Base-by-base conservation (phyloP, 768 basidiomycete genomes). In the Trametes villosa region DNA sequence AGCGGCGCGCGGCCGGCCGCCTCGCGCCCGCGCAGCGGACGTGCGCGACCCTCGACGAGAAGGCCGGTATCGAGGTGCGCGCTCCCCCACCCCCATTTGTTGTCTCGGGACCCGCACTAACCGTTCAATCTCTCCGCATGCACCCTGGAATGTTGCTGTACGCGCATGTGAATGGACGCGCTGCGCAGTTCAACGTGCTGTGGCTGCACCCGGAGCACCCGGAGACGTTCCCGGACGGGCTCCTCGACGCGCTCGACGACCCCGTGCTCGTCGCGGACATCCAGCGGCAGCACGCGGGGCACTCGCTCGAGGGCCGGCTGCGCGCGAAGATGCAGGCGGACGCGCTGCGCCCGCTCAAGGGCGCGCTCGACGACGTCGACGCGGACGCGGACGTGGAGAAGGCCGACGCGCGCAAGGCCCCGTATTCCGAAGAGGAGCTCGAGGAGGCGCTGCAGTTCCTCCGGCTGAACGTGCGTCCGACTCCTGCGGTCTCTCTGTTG, bases 261-360 rank as follows among this genome's bases (percentile, higher is more conserved):
- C 69, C 71, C 7, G 71, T 44, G n/a, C 57, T 65, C 36, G 50
- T 52, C 67, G 77, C 38, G 74, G 30, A 47, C 4, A 56, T 69
- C 51, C 63, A 67, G 54, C 61, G 62, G 18, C 62, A 59, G 20
- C 65, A 53, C 30, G 53, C 57, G 15, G 68, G 67, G 27, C 68
- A 76, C 52, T 65, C 68, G 17, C 53, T 67, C 20, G 71, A 82
- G 59, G 79, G 77, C 51, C 86, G 83, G n/a, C 78, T 94, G 46
- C 83, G 84, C 34, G 78, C 77, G 60, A 88, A 91, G 74, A 93
- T 94, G 89, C 83, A 81, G 44, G 82, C 79, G 8, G 91, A 94
- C 70, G 85, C 88, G 34, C 77, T 94, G 52, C 81, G 78, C 61
- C 82, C 87, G 24, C 67, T 80, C 53, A 47, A 65, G 38, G 38